Evolutionary conservation across 108 stramenopile genomes (phyloP).

Genomic region (Cyclotella sp.): DNA sequence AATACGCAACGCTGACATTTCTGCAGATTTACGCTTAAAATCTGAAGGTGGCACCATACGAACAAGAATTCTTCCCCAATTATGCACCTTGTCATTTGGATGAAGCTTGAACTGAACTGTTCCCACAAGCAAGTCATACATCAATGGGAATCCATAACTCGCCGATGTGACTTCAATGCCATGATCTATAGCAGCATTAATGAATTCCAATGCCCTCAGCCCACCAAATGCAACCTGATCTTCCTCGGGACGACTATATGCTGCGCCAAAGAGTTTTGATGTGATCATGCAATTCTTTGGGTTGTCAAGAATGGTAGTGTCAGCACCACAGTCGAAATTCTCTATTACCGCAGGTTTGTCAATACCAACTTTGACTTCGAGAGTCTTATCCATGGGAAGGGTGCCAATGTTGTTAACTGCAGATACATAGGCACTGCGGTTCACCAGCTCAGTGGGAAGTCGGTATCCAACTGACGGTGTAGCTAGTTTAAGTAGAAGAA

Average conservation of each 20-base stretch:
- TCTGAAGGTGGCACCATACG: constrained; percentile 89
- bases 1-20: constrained; percentile 93
- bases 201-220: constrained; percentile 80
- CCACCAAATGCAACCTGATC: constrained; percentile 92
- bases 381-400: constrained; percentile 78
- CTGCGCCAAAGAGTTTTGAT: constrained; percentile 90
- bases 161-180: constrained; percentile 90
- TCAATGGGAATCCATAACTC: constrained; percentile 94
- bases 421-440: constrained; percentile 85
- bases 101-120: constrained; percentile 93
- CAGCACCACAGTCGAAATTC: constrained; percentile 86
- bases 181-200: constrained; percentile 83
- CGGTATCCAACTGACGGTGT: constrained; percentile 69
- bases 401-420: constrained; percentile 84
- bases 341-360: constrained; percentile 82
- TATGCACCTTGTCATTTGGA: constrained; percentile 92
- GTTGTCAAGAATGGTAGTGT: constrained; percentile 84
- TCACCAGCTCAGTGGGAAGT: constrained; percentile 73
- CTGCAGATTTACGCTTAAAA: constrained; percentile 84
- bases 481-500: constrained; percentile 87
- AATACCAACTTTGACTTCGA: constrained; percentile 64
- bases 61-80: constrained; percentile 93
- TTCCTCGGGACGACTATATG: constrained; percentile 88
- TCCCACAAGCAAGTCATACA: constrained; percentile 95
- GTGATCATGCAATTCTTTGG: constrained; percentile 87